A percentile compares a stretch with the other conserved stretches of the same genome.
Evolutionary conservation across 2,329 filamentous ascomycete genomes (phyloP).

Genomic region (Domatiomyces catenatus): DNA sequence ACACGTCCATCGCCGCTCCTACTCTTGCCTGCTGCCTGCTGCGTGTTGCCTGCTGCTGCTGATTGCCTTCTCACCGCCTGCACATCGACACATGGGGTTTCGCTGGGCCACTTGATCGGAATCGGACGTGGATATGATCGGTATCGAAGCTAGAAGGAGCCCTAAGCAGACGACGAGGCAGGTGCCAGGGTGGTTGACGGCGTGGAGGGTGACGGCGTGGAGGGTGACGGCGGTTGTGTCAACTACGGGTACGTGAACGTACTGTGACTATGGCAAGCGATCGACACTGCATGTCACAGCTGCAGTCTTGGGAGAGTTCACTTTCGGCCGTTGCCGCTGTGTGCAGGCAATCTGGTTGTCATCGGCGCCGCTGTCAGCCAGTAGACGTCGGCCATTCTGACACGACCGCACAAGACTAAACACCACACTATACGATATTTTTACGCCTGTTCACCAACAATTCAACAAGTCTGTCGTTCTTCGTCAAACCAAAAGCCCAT

Average conservation of each 20-base stretch:
- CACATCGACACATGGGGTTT: neutral
- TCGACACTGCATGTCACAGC: neutral
- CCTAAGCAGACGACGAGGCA: neutral
- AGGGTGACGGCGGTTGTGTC: too few species aligned
- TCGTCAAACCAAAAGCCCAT: neutral
- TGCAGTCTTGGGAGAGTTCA: neutral
- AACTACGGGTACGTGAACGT: neutral
- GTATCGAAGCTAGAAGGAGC: neutral
- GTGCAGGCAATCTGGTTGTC: neutral
- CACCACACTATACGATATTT: too few species aligned
- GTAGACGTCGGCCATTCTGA: neutral
- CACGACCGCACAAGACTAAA: neutral
- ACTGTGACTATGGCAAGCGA: neutral
- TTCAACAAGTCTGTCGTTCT: neutral
- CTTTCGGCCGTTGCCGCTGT: neutral
- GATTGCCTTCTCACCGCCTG: neutral
- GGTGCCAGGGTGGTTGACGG: neutral
- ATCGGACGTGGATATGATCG: neutral
- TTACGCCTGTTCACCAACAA: too few species aligned
- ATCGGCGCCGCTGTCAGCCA: too few species aligned
- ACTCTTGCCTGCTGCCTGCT: neutral
- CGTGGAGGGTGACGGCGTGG: neutral
- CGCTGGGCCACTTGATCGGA: neutral
- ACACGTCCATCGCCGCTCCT: constrained; percentile 59
- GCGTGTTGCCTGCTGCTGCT: neutral